Percentiles rank a stretch among this genome's conserved stretches.
Conservation (phyloP, 192 early-diverging fungal genomes). For the Obelidium mucronatum region DNA sequence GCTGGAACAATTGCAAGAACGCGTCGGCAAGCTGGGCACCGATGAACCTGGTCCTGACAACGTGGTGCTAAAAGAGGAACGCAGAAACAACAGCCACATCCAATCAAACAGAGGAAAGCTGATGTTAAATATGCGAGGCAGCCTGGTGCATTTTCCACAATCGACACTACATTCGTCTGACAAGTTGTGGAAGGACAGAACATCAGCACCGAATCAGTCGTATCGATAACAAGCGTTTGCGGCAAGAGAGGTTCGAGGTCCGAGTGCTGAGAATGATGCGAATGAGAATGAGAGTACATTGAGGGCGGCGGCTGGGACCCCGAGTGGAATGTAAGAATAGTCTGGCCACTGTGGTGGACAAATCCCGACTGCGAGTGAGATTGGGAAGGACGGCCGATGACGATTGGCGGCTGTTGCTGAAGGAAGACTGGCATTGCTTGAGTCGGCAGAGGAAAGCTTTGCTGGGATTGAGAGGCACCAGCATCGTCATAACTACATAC, state of each 20-base stretch:
- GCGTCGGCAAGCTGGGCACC: neutral
- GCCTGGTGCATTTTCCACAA: slow-evolving; percentile 5
- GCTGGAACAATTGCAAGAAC: neutral
- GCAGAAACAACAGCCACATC: slow-evolving; percentile 4
- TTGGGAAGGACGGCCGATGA: no score
- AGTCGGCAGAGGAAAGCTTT: no score
- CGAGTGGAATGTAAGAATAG: neutral
- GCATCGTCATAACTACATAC: neutral
- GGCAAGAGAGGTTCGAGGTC: neutral
- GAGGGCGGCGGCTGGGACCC: neutral
- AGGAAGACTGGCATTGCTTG: neutral
- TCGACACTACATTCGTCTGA: neutral
- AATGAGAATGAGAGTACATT: neutral
- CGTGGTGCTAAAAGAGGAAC: slow-evolving; percentile 7
- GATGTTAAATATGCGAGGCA: neutral
- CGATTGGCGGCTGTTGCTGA: neutral
- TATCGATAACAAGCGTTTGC: neutral
- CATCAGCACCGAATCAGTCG: neutral
- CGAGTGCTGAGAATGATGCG: neutral
- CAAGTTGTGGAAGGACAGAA: slow-evolving; percentile 16
- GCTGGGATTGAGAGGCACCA: neutral
- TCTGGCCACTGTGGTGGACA: neutral
- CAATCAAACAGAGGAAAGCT: slow-evolving; percentile 16
- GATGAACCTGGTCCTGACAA: slow-evolving; percentile 3
- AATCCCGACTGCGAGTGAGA: neutral